These are phyloP conservation scores for Scheffersomyces titani DNA, from an alignment of 1,139 yeast species.

Conservation along the genomic window DNA sequence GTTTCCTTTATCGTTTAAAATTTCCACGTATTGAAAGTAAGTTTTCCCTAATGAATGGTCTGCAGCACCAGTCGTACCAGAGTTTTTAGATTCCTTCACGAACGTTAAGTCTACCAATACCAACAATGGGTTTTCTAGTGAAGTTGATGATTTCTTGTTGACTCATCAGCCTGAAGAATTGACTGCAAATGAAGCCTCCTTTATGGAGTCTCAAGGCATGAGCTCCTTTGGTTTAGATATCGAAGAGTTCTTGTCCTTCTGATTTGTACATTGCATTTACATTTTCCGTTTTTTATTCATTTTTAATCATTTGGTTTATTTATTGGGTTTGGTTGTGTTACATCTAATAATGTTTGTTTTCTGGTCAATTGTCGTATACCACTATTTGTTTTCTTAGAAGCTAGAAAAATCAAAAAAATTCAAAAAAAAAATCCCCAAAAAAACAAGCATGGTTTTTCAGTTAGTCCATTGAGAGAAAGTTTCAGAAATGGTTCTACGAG, in stretches of 20 bases:
- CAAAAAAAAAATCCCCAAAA: constrained; percentile 13
- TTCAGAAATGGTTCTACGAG: not conserved
- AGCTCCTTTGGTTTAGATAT: constrained; percentile 19
- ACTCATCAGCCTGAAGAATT: constrained; percentile 11
- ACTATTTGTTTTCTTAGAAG: not conserved
- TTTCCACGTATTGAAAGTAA: constrained; percentile 11
- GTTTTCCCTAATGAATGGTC: constrained; percentile 26
- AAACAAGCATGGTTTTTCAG: constrained; percentile 14
- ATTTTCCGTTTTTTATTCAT: constrained; percentile 11
- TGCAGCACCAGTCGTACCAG: constrained; percentile 46
- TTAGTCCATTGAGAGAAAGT: not conserved
- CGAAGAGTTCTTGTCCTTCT: constrained; percentile 31
- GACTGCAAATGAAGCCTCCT: constrained; percentile 13
- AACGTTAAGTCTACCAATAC: constrained; percentile 4
- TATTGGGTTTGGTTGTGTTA: constrained; percentile 1
- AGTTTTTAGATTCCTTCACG: constrained; percentile 19
- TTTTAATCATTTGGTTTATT: constrained; percentile 4
- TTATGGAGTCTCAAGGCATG: constrained; percentile 4
- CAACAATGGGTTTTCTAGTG: constrained; percentile 1
- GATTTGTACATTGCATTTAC: constrained; percentile 8
- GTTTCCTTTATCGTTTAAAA: not conserved
- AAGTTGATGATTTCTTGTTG: constrained; percentile 18
- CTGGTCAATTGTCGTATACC: not conserved
- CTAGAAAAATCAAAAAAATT: constrained; percentile 5
- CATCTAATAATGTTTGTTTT: constrained; percentile 4